A percentile compares a stretch with the other conserved stretches of the same genome.
phyloP scores from a whole-genome alignment of 148 eudicot species.

The Silene latifolia region DNA sequence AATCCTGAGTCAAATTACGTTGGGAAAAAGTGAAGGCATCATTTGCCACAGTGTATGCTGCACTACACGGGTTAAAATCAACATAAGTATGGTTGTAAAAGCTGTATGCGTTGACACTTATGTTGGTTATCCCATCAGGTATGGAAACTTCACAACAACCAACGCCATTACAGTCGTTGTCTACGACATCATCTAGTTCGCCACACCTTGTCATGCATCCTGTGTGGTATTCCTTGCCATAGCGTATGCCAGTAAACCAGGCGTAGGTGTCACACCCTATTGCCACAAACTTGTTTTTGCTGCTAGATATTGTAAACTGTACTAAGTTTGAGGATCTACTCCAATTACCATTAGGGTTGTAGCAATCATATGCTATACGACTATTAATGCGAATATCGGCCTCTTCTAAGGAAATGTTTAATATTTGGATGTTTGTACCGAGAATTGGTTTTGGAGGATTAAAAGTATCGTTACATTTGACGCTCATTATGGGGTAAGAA shows the following conservation, averaged over 20 bases:
- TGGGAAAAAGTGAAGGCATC: background rate
- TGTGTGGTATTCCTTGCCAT: slow-evolving; percentile 5
- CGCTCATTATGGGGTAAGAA: background rate
- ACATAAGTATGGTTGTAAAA: background rate
- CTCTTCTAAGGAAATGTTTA: background rate
- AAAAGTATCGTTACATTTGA: background rate
- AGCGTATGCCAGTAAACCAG: background rate
- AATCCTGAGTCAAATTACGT: background rate
- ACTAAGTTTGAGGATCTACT: too few relatives aligned
- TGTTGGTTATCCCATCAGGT: slow-evolving; percentile 14
- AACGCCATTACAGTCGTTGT: slow-evolving; percentile 14
- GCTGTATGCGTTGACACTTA: background rate
- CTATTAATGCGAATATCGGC: background rate
- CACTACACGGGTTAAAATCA: slow-evolving; percentile 14
- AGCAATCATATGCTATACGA: background rate
- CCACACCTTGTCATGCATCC: slow-evolving; percentile 18
- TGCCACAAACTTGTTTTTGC: slow-evolving; percentile 10
- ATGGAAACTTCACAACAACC: slow-evolving; percentile 25
- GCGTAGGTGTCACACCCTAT: slow-evolving; percentile 24
- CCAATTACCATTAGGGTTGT: background rate
- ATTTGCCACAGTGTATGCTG: slow-evolving; percentile 17
- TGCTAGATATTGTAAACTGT: slow-evolving; percentile 7
- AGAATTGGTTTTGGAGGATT: background rate
- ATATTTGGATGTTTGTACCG: background rate
- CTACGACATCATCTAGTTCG: background rate